Percentiles rank a stretch among this genome's conserved stretches.
phyloP scores from a whole-genome alignment of 2,329 filamentous ascomycete species.

The Mycogone perniciosa region DNA sequence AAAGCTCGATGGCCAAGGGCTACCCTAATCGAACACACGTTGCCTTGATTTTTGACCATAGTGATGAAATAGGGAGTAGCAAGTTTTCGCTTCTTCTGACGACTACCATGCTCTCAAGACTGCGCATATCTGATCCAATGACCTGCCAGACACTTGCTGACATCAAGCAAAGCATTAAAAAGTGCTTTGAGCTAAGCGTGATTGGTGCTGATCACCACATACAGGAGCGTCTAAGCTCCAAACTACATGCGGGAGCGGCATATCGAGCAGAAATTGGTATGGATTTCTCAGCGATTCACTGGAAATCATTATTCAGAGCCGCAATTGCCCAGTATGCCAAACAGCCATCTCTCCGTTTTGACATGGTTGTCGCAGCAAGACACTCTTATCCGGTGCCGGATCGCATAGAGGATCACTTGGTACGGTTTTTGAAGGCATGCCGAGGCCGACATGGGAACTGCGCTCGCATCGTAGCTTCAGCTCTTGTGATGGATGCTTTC shows the following conservation, averaged over 20 bases:
- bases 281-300: not conserved
- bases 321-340: not conserved
- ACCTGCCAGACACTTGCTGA: not conserved
- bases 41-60: no score
- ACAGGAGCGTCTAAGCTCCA: not conserved
- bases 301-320: not conserved
- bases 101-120: not conserved
- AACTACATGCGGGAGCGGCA: not conserved
- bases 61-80: no score
- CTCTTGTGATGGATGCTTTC: slow-evolving; percentile 4
- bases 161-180: not conserved
- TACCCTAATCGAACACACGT: no score
- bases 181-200: not conserved
- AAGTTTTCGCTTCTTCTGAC: not conserved
- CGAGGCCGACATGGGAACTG: not conserved
- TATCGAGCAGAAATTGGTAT: not conserved
- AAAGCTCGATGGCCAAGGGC: no score
- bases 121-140: not conserved
- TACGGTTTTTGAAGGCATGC: not conserved
- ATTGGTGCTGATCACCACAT: not conserved
- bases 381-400: not conserved
- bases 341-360: not conserved
- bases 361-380: not conserved
- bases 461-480: not conserved
- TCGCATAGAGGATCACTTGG: not conserved